These are phyloP conservation scores for Lactarius deliciosus DNA, from an alignment of 768 basidiomycete species.

Conservation along the genomic window DNA sequence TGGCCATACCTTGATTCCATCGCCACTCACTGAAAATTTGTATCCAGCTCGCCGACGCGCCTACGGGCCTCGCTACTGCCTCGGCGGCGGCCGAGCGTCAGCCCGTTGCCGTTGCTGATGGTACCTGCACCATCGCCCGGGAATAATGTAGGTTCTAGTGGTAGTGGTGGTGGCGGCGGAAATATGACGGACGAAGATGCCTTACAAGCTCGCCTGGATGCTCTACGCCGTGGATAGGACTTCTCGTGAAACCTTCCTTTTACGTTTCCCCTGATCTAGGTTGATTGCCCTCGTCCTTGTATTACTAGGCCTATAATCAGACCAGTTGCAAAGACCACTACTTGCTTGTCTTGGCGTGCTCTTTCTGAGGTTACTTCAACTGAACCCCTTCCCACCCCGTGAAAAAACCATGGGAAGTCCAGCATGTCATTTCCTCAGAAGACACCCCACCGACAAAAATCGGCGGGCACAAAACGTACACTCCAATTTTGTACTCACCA, in stretches of 20 bases:
- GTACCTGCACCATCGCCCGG: conserved; percentile 43
- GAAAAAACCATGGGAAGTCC: neutral
- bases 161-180: conserved; percentile 41
- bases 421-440: neutral
- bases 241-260: neutral
- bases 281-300: conserved; percentile 3
- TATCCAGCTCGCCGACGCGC: conserved; percentile 77
- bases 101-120: conserved; percentile 84
- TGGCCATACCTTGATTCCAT: conserved; percentile 19
- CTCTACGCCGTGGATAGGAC: conserved; percentile 67
- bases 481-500: neutral
- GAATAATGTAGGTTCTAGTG: conserved; percentile 39
- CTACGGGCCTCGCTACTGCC: conserved; percentile 63
- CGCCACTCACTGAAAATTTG: neutral
- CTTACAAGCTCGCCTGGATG: conserved; percentile 90
- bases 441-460: too few relatives aligned
- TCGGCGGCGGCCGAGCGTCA: conserved; percentile 67
- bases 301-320: conserved; percentile 8
- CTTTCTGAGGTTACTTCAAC: neutral
- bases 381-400: too few relatives aligned
- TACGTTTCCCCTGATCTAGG: conserved; percentile 10
- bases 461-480: neutral
- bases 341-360: neutral
- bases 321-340: neutral
- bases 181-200: conserved; percentile 81